Evolutionary conservation across 805 yeast species (phyloP).

Genomic region (Tetrapisispora iriomotensis): DNA sequence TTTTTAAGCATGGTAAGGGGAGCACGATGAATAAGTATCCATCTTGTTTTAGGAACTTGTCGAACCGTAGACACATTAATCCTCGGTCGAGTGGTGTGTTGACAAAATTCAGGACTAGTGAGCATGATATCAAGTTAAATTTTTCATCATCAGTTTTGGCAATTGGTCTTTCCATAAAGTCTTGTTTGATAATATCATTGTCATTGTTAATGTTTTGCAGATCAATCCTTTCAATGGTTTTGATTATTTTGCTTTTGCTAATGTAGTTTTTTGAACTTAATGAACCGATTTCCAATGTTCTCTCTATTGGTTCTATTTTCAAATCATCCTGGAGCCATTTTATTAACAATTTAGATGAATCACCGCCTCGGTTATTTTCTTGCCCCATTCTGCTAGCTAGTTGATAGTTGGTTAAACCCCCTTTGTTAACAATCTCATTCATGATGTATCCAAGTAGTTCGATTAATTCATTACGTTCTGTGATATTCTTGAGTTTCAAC

Average conservation of each 20-base stretch:
- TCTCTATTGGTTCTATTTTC: background rate
- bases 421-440: constrained; percentile 50
- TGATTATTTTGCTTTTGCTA: constrained; percentile 47
- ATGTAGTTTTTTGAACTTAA: constrained; percentile 59
- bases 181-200: constrained; percentile 62
- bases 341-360: constrained; percentile 73
- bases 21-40: constrained; percentile 60
- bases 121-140: constrained; percentile 67
- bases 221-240: constrained; percentile 55
- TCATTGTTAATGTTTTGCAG: constrained; percentile 58
- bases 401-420: constrained; percentile 76
- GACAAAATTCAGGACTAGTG: constrained; percentile 82
- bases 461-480: constrained; percentile 14
- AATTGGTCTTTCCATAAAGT: constrained; percentile 68
- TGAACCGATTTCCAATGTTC: constrained; percentile 81
- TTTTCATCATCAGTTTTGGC: constrained; percentile 39
- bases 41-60: constrained; percentile 37
- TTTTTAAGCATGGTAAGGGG: constrained; percentile 77
- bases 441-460: constrained; percentile 44
- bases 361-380: constrained; percentile 71
- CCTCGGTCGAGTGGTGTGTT: constrained; percentile 66
- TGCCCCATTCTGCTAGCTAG: constrained; percentile 83
- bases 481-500: constrained; percentile 5
- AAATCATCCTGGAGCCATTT: constrained; percentile 49
- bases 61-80: constrained; percentile 57